Percentiles rank a stretch among this genome's conserved stretches.
These are phyloP conservation scores for Jatropha multifida DNA, from an alignment of 441 rosid genomes.

Conservation along the genomic window DNA sequence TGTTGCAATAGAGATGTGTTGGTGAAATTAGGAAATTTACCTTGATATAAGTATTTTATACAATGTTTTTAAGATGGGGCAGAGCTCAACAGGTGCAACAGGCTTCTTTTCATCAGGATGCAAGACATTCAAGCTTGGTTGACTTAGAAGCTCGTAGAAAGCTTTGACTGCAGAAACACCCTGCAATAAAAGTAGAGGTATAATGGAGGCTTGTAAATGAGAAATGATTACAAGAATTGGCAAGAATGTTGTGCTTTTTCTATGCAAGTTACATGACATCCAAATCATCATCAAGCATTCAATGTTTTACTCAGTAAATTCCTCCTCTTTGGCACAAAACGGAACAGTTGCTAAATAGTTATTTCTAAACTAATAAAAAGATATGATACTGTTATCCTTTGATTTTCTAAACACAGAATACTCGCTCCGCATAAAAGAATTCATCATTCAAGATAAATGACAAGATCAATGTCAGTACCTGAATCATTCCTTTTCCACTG, in stretches of 20 bases:
- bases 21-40: constrained; percentile 24
- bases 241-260: neutral
- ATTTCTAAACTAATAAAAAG: neutral
- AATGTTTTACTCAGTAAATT: neutral
- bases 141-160: constrained; percentile 66
- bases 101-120: constrained; percentile 66
- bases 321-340: neutral
- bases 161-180: constrained; percentile 83
- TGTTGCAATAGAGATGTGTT: neutral
- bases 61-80: constrained; percentile 66
- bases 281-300: neutral
- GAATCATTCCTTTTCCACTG: constrained; percentile 60
- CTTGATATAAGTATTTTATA: constrained; percentile 63
- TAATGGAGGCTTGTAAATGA: neutral
- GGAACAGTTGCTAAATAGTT: neutral
- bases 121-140: constrained; percentile 54
- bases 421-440: neutral
- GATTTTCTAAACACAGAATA: neutral
- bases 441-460: neutral
- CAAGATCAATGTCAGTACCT: constrained; percentile 28
- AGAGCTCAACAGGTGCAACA: constrained; percentile 77
- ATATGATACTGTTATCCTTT: neutral
- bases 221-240: neutral
- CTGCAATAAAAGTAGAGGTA: constrained; percentile 31
- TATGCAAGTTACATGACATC: neutral